Conservation (phyloP, 2,329 filamentous ascomycete genomes). For the Penicillium sp. region DNA sequence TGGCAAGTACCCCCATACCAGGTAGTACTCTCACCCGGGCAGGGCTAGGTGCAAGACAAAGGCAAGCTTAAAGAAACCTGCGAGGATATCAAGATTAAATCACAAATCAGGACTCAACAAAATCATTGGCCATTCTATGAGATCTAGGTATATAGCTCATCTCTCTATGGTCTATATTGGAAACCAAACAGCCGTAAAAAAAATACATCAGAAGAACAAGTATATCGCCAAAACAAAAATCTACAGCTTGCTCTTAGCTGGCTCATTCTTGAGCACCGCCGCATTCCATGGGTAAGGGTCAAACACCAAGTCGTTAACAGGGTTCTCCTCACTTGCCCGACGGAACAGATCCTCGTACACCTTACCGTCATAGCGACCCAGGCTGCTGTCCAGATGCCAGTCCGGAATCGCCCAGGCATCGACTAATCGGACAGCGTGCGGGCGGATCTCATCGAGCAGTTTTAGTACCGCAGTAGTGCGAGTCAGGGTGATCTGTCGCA, state of each 20-base stretch:
- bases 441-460: slow-evolving; percentile 68
- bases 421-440: slow-evolving; percentile 68
- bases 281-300: slow-evolving; percentile 68
- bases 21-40: neutral
- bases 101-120: neutral
- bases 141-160: slow-evolving; percentile 4
- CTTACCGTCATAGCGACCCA: slow-evolving; percentile 69
- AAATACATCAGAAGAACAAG: slow-evolving; percentile 10
- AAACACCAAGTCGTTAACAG: slow-evolving; percentile 68
- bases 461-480: slow-evolving; percentile 67
- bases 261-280: slow-evolving; percentile 58
- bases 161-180: slow-evolving; percentile 6
- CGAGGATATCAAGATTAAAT: neutral
- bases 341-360: slow-evolving; percentile 77
- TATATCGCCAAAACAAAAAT: slow-evolving; percentile 6
- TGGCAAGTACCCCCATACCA: no score
- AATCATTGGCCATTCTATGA: slow-evolving; percentile 3
- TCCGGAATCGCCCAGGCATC: slow-evolving; percentile 76
- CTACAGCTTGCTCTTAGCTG: slow-evolving; percentile 40
- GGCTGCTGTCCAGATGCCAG: slow-evolving; percentile 70
- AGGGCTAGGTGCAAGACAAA: neutral
- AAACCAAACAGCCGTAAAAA: neutral
- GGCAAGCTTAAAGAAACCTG: neutral
- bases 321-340: slow-evolving; percentile 69
- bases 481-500: slow-evolving; percentile 69